These are phyloP conservation scores for Lathyrus sativus DNA, from an alignment of 306 rosid species.

Conservation along the genomic window DNA sequence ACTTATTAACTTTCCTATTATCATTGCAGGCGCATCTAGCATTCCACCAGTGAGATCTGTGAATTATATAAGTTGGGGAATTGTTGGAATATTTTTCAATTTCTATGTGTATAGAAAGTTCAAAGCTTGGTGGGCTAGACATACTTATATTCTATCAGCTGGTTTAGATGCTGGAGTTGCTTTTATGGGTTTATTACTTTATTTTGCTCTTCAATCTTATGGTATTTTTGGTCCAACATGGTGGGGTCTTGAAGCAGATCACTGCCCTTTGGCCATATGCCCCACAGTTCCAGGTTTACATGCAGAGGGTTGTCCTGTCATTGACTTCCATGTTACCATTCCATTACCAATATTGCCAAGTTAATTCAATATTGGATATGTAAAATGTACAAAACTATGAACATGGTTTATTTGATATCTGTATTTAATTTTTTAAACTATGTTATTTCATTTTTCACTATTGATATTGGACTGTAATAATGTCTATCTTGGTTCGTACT, in stretches of 20 bases:
- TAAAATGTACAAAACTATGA: neutral
- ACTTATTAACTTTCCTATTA: slow-evolving; percentile 59
- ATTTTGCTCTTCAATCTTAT: slow-evolving; percentile 49
- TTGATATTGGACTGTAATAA: too few relatives aligned
- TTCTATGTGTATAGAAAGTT: slow-evolving; percentile 43
- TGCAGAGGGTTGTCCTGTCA: slow-evolving; percentile 53
- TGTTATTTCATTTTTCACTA: too few relatives aligned
- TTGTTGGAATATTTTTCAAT: slow-evolving; percentile 64
- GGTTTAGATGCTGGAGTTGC: slow-evolving; percentile 73
- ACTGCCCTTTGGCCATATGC: slow-evolving; percentile 54
- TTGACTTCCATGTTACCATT: slow-evolving; percentile 13
- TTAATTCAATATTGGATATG: neutral
- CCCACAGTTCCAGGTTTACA: slow-evolving; percentile 60
- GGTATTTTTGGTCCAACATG: slow-evolving; percentile 47
- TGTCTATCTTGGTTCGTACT: too few relatives aligned
- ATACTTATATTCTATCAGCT: slow-evolving; percentile 54
- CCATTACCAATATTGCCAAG: neutral
- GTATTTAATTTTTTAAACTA: too few relatives aligned
- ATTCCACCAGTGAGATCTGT: slow-evolving; percentile 51
- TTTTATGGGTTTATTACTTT: slow-evolving; percentile 47
- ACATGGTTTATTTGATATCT: neutral
- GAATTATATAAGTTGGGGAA: slow-evolving; percentile 52
- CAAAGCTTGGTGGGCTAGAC: slow-evolving; percentile 66
- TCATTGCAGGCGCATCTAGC: slow-evolving; percentile 32
- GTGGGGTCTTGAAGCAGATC: slow-evolving; percentile 57